These are phyloP conservation scores for Cyberlindnera veronae DNA, from an alignment of 805 yeast species.

Conservation along the genomic window DNA sequence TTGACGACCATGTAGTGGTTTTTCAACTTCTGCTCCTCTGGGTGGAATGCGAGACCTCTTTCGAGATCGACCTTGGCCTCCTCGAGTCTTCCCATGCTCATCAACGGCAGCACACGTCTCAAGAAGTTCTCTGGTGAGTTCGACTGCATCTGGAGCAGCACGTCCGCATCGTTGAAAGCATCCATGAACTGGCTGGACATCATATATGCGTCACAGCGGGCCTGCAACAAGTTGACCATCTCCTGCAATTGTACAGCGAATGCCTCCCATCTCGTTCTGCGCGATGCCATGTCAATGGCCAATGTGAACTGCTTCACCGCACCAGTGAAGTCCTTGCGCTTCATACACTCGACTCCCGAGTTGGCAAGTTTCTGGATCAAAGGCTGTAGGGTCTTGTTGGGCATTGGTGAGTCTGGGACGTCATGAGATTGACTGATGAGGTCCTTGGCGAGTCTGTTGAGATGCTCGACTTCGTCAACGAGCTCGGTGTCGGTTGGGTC, in stretches of 20 bases:
- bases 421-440: slow-evolving; percentile 33
- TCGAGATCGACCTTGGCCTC: slow-evolving; percentile 66
- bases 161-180: slow-evolving; percentile 68
- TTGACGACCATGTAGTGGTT: slow-evolving; percentile 46
- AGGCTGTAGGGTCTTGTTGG: slow-evolving; percentile 50
- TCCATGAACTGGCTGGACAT: slow-evolving; percentile 50
- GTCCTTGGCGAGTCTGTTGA: slow-evolving; percentile 33
- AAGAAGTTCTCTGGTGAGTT: slow-evolving; percentile 65
- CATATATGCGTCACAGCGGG: slow-evolving; percentile 67
- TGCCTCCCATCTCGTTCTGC: slow-evolving; percentile 70
- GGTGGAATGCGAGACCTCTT: slow-evolving; percentile 66
- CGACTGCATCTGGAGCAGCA: slow-evolving; percentile 23
- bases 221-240: slow-evolving; percentile 59
- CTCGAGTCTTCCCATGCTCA: slow-evolving; percentile 57
- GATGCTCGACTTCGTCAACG: slow-evolving; percentile 29
- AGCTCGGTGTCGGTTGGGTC: slow-evolving; percentile 16
- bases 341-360: slow-evolving; percentile 56
- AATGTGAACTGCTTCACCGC: slow-evolving; percentile 61
- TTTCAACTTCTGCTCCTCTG: slow-evolving; percentile 46
- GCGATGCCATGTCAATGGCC: slow-evolving; percentile 64
- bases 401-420: slow-evolving; percentile 55
- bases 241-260: slow-evolving; percentile 73
- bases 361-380: slow-evolving; percentile 65
- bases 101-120: slow-evolving; percentile 63
- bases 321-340: slow-evolving; percentile 50